phyloP scores from a whole-genome alignment of 1,284 basidiomycete species.

The Pseudozyma thailandica region DNA sequence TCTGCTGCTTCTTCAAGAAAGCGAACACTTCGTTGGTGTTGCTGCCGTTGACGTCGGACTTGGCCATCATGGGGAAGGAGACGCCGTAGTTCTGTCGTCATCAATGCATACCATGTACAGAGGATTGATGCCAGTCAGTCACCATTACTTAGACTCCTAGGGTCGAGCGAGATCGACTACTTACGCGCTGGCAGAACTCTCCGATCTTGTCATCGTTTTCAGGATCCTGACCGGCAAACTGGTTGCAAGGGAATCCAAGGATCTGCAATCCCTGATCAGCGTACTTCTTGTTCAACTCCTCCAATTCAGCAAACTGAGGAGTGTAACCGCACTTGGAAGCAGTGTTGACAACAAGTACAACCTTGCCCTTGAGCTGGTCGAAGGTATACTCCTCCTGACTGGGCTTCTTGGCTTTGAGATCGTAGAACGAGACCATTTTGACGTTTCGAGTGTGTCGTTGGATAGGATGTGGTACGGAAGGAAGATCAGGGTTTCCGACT shows the following conservation, averaged over 20 bases:
- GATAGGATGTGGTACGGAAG: slow-evolving; percentile 3
- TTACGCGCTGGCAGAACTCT: slow-evolving; percentile 61
- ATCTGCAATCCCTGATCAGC: slow-evolving; percentile 79
- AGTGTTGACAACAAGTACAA: slow-evolving; percentile 72
- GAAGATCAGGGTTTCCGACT: not conserved
- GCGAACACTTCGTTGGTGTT: slow-evolving; percentile 81
- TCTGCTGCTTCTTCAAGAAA: slow-evolving; percentile 83
- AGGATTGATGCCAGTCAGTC: not conserved
- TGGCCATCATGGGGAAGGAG: slow-evolving; percentile 67
- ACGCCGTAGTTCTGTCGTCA: slow-evolving; percentile 66
- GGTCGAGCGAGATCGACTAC: slow-evolving; percentile 2
- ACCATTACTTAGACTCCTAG: not conserved
- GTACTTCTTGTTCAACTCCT: slow-evolving; percentile 84
- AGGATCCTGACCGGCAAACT: slow-evolving; percentile 72
- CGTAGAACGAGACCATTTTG: slow-evolving; percentile 65
- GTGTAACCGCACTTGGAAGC: slow-evolving; percentile 76
- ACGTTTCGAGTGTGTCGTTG: not conserved
- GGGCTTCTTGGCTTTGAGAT: slow-evolving; percentile 63
- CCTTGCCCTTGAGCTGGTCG: slow-evolving; percentile 71
- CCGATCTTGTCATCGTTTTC: slow-evolving; percentile 61
- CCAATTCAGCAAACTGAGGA: slow-evolving; percentile 84
- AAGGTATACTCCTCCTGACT: slow-evolving; percentile 59
- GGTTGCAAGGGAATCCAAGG: slow-evolving; percentile 91
- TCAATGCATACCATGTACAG: not conserved
- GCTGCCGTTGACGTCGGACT: slow-evolving; percentile 84